phyloP scores from a whole-genome alignment of 768 basidiomycete genomes.

The Clavulina sp. region DNA sequence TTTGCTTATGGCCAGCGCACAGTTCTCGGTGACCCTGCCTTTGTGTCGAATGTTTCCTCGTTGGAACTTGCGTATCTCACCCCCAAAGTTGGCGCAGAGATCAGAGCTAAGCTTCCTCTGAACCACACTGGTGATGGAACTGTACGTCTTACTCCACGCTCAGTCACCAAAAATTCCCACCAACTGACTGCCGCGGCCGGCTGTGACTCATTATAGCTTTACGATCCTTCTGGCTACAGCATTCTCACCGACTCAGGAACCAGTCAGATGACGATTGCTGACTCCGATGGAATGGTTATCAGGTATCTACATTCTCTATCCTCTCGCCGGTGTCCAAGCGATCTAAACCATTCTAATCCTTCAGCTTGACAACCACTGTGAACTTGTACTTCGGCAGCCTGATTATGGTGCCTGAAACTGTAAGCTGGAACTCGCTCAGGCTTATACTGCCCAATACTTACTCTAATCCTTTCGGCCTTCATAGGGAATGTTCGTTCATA shows the following conservation, averaged over 20 bases:
- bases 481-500: too few species aligned
- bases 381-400: conserved; percentile 81
- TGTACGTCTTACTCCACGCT: neutral
- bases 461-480: too few species aligned
- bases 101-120: conserved; percentile 17
- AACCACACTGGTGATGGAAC: conserved; percentile 14
- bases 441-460: too few species aligned
- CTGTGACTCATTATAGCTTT: conserved; percentile 9
- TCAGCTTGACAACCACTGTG: conserved; percentile 65
- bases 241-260: conserved; percentile 78
- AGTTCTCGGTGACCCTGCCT: conserved; percentile 42
- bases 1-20: conserved; percentile 14
- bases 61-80: conserved; percentile 20
- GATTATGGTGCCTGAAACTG: conserved; percentile 67
- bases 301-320: neutral
- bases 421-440: too few species aligned
- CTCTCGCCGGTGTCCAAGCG: neutral
- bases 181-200: too few species aligned
- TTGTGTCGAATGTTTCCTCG: conserved; percentile 22
- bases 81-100: conserved; percentile 14
- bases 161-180: neutral
- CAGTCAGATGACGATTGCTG: conserved; percentile 75
- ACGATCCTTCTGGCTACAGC: conserved; percentile 35
- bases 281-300: conserved; percentile 74
- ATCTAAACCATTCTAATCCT: neutral